Base-by-base conservation (phyloP, 805 yeast genomes). In the Kazachstania viticola region DNA sequence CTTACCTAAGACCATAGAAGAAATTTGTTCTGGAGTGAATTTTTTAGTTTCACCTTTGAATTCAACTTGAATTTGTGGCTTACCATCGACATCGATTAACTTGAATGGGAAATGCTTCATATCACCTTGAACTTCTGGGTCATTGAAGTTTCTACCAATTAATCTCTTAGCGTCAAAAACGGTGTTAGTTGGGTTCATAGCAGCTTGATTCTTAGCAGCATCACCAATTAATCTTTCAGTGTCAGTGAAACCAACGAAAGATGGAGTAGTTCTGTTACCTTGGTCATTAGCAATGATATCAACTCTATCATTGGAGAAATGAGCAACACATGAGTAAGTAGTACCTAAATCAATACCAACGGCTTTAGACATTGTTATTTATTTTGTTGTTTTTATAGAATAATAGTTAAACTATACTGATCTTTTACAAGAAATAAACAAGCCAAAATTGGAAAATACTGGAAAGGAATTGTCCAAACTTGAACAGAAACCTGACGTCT, bases 201-300 rank as follows among this genome's bases (percentile, higher is more conserved):
- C 95, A 35, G 95, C 95, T 68, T 88, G 96, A 65, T 88, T 87
- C 76, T 88, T 88, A 39, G 96, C 97, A 48, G 96, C 43, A 35
- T 40, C 43, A 40, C 43, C 43, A 23, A 40, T 40, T 18, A 40
- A 35, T 40, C 43, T 40, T 67, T 88, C 97, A 25, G 87, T 72
- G 56, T 84, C 95, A 19, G 94, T 84, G 74, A 87, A 87, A 32
- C 94, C 95, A 41, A 88, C 96, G 59, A 81, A 87, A 22, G 96
- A 85, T 23, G 96, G 96, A 14, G 96, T 87, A 41, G 94, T 88
- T 71, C 96, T 81, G 73, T 88, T 87, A 70, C 97, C 97, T 68
- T 88, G 96, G 62, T 87, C 95, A 57, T 87, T 87, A 51, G 96
- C 95, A 53, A 87, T 75, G 55, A 87, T 87, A 56, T 88, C 96